Conservation (phyloP, 257 asterid genomes). For the Coffea canephora region DNA sequence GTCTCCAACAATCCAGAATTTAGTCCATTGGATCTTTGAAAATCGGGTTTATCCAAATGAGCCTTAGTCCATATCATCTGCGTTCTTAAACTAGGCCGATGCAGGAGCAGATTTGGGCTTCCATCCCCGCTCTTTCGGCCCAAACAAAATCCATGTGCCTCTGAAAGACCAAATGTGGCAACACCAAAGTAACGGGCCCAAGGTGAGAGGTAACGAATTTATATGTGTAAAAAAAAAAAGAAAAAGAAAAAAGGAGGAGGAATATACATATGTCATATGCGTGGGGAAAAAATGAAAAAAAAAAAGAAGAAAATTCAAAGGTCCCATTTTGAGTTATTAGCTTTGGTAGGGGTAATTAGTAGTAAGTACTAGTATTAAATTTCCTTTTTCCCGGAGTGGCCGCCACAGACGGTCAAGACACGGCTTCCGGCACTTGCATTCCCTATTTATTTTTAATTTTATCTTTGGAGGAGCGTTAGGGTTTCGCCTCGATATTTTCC, state of each 20-base stretch:
- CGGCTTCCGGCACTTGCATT: conserved; percentile 15
- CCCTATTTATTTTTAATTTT: background rate
- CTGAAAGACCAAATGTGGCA: background rate
- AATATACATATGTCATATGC: no score
- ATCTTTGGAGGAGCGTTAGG: background rate
- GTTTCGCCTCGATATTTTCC: conserved; percentile 7
- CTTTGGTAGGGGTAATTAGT: background rate
- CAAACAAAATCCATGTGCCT: background rate
- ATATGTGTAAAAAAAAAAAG: background rate
- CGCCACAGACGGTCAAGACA: background rate
- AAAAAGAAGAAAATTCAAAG: background rate
- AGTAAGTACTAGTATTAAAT: background rate
- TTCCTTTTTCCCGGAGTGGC: conserved; percentile 17
- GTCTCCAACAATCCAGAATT: no score
- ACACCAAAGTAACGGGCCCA: background rate
- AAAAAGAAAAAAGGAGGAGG: background rate
- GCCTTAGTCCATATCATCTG: background rate
- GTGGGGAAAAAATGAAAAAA: background rate
- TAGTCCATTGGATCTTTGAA: no score
- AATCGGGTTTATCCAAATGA: no score
- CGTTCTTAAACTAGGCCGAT: background rate
- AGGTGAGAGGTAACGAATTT: no score
- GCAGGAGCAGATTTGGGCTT: background rate
- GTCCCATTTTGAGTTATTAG: background rate
- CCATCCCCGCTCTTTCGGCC: background rate